Percentiles rank a stretch among this genome's conserved stretches.
These are phyloP conservation scores for Penicillium carneum DNA, from an alignment of 2,329 filamentous ascomycete genomes.

Conservation along the genomic window DNA sequence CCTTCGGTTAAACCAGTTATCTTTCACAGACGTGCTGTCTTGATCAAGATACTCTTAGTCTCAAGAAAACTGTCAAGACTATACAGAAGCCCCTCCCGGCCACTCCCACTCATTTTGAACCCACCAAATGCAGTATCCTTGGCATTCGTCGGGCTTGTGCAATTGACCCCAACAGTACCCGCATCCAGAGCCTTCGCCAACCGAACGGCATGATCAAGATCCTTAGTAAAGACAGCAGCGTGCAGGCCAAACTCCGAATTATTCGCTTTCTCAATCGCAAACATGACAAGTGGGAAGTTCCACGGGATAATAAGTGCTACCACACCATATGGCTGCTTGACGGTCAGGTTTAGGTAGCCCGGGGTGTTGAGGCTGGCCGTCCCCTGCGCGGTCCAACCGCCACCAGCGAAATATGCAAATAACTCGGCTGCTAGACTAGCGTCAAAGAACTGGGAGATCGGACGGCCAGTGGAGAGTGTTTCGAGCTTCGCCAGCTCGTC, in stretches of 20 bases:
- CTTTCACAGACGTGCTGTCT: conserved; percentile 22
- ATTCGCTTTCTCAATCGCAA: conserved; percentile 62
- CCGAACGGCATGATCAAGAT: conserved; percentile 40
- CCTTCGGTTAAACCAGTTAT: neutral
- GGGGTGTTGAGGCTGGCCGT: conserved; percentile 43
- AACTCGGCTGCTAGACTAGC: conserved; percentile 26
- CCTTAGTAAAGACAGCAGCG: conserved; percentile 43
- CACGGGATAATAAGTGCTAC: conserved; percentile 66
- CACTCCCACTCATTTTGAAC: conserved; percentile 53
- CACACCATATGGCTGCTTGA: conserved; percentile 64
- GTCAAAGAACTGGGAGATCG: conserved; percentile 42
- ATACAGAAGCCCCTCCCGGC: conserved; percentile 47
- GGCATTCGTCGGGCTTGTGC: conserved; percentile 49
- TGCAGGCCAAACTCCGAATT: conserved; percentile 47
- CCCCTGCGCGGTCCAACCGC: conserved; percentile 42
- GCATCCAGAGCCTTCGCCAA: conserved; percentile 38
- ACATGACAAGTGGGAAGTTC: conserved; percentile 60
- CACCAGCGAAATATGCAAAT: conserved; percentile 42
- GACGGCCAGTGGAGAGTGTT: conserved; percentile 47
- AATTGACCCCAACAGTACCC: conserved; percentile 43
- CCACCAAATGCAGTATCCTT: conserved; percentile 55
- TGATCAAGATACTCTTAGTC: conserved; percentile 41
- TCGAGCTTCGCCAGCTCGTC: conserved; percentile 47
- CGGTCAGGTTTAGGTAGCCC: conserved; percentile 37
- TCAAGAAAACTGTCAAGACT: conserved; percentile 49